Conservation (phyloP, 352 stramenopile genomes). For the Phytophthora brassicae region DNA sequence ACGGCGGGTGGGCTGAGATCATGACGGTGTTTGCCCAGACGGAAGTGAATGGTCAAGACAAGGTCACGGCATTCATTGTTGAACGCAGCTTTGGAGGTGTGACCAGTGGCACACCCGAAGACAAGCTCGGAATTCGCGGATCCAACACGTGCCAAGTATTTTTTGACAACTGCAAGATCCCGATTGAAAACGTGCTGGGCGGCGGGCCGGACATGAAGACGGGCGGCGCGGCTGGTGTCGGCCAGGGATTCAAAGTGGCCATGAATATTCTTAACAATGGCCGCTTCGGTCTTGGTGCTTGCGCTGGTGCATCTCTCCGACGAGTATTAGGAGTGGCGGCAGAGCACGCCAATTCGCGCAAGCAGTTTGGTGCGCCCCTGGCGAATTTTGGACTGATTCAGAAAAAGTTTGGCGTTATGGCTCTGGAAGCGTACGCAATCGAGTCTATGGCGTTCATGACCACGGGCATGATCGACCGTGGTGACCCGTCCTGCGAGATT, state of each 20-base stretch:
- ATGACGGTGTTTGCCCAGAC: conserved; percentile 98
- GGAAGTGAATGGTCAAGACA: conserved; percentile 95
- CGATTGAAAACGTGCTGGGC: conserved; percentile 90
- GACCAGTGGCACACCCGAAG: conserved; percentile 91
- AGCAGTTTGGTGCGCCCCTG: conserved; percentile 78
- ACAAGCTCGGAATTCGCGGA: conserved; percentile 97
- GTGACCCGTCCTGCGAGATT: conserved; percentile 84
- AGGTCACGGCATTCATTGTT: conserved; percentile 98
- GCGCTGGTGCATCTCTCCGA: conserved; percentile 67
- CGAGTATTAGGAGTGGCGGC: conserved; percentile 66
- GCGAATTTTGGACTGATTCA: conserved; percentile 85
- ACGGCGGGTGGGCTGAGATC: conserved; percentile 94
- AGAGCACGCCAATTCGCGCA: conserved; percentile 77
- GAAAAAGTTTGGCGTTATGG: conserved; percentile 88
- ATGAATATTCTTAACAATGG: conserved; percentile 96
- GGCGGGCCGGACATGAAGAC: conserved; percentile 75
- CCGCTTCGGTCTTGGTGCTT: conserved; percentile 81
- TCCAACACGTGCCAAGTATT: conserved; percentile 97
- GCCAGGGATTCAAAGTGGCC: conserved; percentile 91
- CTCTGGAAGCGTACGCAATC: conserved; percentile 80
- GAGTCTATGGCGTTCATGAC: conserved; percentile 91
- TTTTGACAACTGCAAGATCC: conserved; percentile 96
- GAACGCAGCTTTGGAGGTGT: conserved; percentile 92
- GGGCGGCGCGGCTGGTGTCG: conserved; percentile 68
- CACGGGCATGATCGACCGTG: conserved; percentile 87